These are phyloP conservation scores for Mollisiaceae sp. DNA, from an alignment of 2,329 filamentous ascomycete genomes.

Conservation along the genomic window DNA sequence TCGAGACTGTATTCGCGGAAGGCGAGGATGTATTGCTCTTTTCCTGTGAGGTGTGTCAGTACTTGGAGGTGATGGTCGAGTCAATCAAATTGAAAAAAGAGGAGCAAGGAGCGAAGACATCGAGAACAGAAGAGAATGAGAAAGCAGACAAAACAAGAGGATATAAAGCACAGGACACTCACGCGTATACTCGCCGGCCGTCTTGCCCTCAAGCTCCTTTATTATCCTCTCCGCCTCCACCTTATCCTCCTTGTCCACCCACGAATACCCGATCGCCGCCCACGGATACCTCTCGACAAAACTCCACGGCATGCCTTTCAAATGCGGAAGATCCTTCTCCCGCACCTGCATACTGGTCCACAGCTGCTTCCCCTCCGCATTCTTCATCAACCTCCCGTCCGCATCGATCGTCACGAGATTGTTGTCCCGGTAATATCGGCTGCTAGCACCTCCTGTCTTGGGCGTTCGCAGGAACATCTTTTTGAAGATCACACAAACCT, in stretches of 20 bases:
- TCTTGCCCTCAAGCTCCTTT: constrained; percentile 8
- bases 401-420: constrained; percentile 2
- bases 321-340: neutral
- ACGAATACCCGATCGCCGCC: constrained; percentile 23
- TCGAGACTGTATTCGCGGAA: neutral
- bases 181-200: constrained; percentile 1
- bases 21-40: constrained; percentile 14
- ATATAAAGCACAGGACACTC: neutral
- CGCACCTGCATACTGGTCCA: neutral
- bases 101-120: too few species aligned
- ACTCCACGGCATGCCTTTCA: constrained; percentile 13
- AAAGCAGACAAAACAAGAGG: neutral
- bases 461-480: constrained; percentile 1
- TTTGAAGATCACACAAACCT: constrained; percentile 5
- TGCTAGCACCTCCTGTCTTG: neutral
- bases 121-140: too few species aligned
- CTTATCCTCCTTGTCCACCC: constrained; percentile 21
- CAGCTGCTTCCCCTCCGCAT: constrained; percentile 5
- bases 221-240: constrained; percentile 19
- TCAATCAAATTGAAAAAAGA: too few species aligned
- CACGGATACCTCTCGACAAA: constrained; percentile 22
- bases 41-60: neutral
- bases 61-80: too few species aligned
- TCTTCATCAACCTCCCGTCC: constrained; percentile 9
- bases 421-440: constrained; percentile 20